Evolutionary conservation across 108 stramenopile species (phyloP).

Genomic region (Skeletonema grethae): DNA sequence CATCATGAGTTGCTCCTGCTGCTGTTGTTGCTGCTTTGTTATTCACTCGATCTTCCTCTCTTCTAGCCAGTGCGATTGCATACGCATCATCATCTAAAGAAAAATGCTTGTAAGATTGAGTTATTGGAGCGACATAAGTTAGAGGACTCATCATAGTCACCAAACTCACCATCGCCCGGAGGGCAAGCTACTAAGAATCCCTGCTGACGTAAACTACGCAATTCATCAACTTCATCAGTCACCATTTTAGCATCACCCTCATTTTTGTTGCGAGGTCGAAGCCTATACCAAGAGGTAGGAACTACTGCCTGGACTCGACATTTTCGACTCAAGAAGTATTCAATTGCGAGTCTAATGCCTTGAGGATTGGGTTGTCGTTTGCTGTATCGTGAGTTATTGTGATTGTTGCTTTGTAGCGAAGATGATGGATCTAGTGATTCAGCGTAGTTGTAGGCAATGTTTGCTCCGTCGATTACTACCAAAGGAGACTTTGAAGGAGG

Average conservation of each 20-base stretch:
- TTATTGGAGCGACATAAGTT: too few species aligned
- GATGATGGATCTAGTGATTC: conserved; percentile 49
- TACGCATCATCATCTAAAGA: conserved; percentile 91
- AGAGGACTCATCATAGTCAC: too few species aligned
- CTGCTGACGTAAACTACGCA: conserved; percentile 50
- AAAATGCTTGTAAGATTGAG: too few species aligned
- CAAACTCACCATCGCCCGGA: conserved; percentile 79
- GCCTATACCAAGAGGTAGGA: conserved; percentile 70
- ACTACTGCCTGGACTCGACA: conserved; percentile 78
- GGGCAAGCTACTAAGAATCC: conserved; percentile 72
- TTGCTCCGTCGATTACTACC: conserved; percentile 86
- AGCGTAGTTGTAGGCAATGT: conserved; percentile 81
- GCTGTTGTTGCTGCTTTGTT: conserved; percentile 11
- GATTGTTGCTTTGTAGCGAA: conserved; percentile 2
- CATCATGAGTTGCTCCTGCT: neutral
- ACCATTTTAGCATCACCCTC: conserved; percentile 56
- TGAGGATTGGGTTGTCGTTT: conserved; percentile 55
- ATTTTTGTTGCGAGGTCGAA: conserved; percentile 43
- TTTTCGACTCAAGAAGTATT: conserved; percentile 62
- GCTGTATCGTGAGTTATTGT: conserved; percentile 10
- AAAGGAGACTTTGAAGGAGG: conserved; percentile 57
- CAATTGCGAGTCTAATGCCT: conserved; percentile 66
- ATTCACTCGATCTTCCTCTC: conserved; percentile 57
- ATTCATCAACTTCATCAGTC: conserved; percentile 59
- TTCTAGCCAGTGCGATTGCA: conserved; percentile 68